Conservation (phyloP, 768 basidiomycete genomes). For the Termitomyces sp. region DNA sequence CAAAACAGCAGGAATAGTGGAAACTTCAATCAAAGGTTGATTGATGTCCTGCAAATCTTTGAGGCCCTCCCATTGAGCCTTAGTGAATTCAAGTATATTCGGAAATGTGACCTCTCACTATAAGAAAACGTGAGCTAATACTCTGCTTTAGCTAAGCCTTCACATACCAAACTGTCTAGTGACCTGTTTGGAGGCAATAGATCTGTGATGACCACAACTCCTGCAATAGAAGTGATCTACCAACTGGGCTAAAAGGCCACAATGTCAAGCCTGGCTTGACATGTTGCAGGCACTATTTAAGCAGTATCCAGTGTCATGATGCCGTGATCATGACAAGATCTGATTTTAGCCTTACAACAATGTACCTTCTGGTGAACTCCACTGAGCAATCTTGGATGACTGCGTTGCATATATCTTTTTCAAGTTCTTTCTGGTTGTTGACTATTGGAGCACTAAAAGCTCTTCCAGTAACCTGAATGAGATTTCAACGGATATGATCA, state of each 20-base stretch:
- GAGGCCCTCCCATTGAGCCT: conserved; percentile 55
- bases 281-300: too few relatives aligned
- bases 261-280: too few relatives aligned
- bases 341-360: conserved; percentile 44
- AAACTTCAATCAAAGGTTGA: conserved; percentile 73
- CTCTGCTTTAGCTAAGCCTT: not conserved
- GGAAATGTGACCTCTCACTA: conserved; percentile 59
- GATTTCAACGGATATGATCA: conserved; percentile 58
- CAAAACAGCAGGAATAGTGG: conserved; percentile 39
- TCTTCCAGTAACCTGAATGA: conserved; percentile 44
- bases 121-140: conserved; percentile 1
- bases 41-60: conserved; percentile 52
- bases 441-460: conserved; percentile 47
- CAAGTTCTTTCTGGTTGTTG: conserved; percentile 28
- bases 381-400: conserved; percentile 72
- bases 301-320: too few relatives aligned
- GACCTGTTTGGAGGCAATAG: conserved; percentile 71
- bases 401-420: conserved; percentile 50
- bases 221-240: too few relatives aligned
- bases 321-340: too few relatives aligned
- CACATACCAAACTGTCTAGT: conserved; percentile 55
- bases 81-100: conserved; percentile 65
- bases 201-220: too few relatives aligned
- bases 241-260: too few relatives aligned
- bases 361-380: conserved; percentile 74